Percentiles rank a stretch among this genome's conserved stretches.
phyloP scores from a whole-genome alignment of 2,329 filamentous ascomycete species.

The Nemania serpens region DNA sequence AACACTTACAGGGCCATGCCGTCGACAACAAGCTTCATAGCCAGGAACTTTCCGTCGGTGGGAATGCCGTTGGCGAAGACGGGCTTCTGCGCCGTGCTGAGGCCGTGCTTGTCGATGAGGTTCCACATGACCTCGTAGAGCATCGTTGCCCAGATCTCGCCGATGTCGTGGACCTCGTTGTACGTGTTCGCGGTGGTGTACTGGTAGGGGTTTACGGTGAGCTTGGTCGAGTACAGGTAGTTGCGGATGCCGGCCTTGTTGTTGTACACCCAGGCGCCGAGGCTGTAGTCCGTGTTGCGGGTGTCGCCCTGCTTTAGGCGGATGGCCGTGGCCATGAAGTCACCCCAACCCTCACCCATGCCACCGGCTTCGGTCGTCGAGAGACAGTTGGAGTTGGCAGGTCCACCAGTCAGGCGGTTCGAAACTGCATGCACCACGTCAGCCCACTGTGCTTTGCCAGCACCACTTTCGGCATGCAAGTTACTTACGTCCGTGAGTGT shows the following conservation, averaged over 20 bases:
- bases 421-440: conserved; percentile 45
- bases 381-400: conserved; percentile 56
- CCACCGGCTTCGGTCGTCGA: conserved; percentile 48
- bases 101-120: conserved; percentile 55
- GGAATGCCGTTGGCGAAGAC: conserved; percentile 50
- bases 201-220: conserved; percentile 50
- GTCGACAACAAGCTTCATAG: conserved; percentile 55
- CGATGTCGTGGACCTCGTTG: conserved; percentile 50
- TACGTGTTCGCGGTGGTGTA: conserved; percentile 47
- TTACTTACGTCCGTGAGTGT: conserved; percentile 53
- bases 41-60: conserved; percentile 52
- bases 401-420: conserved; percentile 63
- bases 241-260: conserved; percentile 47
- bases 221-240: conserved; percentile 52
- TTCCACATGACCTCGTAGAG: conserved; percentile 60
- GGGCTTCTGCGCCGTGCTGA: conserved; percentile 47
- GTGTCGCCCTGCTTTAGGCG: conserved; percentile 51
- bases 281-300: conserved; percentile 49
- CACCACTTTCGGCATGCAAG: not conserved
- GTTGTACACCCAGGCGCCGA: conserved; percentile 53
- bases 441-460: not conserved
- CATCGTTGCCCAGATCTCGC: conserved; percentile 55
- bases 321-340: conserved; percentile 55
- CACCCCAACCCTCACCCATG: conserved; percentile 57
- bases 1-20: conserved; percentile 49